These are phyloP conservation scores for Blepharisma japonicum DNA, from an alignment of 73 alveolate species.

Conservation along the genomic window DNA sequence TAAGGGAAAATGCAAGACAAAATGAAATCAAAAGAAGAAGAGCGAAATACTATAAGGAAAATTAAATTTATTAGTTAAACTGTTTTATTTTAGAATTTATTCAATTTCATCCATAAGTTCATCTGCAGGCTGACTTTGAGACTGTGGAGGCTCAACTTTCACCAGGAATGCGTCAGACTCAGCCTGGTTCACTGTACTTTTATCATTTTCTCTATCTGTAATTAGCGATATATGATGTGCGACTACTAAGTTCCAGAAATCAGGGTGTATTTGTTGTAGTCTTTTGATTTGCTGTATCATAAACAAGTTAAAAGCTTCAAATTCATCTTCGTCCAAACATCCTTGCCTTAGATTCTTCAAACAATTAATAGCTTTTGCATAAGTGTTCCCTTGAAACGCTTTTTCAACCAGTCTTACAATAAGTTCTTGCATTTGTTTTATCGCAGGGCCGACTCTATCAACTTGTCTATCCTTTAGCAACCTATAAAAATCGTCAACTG, in stretches of 20 bases:
- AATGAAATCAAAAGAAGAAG: too few species aligned
- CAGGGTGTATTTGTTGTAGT: slow-evolving; percentile 49
- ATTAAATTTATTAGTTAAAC: too few species aligned
- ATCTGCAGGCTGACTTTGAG: slow-evolving; percentile 47
- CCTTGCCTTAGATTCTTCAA: slow-evolving; percentile 84
- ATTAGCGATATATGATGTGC: slow-evolving; percentile 74
- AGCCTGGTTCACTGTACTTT: slow-evolving; percentile 54
- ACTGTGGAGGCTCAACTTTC: slow-evolving; percentile 43
- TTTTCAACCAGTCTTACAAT: slow-evolving; percentile 60
- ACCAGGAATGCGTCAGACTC: slow-evolving; percentile 76
- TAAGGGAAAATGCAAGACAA: too few species aligned
- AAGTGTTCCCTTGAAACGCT: slow-evolving; percentile 77
- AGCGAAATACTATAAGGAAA: too few species aligned
- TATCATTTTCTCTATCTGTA: slow-evolving; percentile 70
- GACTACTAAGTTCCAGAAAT: slow-evolving; percentile 58
- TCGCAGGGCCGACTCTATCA: slow-evolving; percentile 89
- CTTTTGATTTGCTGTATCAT: slow-evolving; percentile 54
- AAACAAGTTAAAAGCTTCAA: slow-evolving; percentile 75
- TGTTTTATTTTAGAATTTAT: slow-evolving; percentile 30
- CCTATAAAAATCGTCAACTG: slow-evolving; percentile 91
- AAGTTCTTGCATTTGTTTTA: slow-evolving; percentile 76
- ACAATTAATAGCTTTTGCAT: slow-evolving; percentile 90
- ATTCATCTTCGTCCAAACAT: slow-evolving; percentile 88
- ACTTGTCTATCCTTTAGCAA: slow-evolving; percentile 89
- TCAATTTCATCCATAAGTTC: slow-evolving; percentile 74